Conservation (phyloP, 495 filamentous ascomycete genomes). For the Neurospora sp. region DNA sequence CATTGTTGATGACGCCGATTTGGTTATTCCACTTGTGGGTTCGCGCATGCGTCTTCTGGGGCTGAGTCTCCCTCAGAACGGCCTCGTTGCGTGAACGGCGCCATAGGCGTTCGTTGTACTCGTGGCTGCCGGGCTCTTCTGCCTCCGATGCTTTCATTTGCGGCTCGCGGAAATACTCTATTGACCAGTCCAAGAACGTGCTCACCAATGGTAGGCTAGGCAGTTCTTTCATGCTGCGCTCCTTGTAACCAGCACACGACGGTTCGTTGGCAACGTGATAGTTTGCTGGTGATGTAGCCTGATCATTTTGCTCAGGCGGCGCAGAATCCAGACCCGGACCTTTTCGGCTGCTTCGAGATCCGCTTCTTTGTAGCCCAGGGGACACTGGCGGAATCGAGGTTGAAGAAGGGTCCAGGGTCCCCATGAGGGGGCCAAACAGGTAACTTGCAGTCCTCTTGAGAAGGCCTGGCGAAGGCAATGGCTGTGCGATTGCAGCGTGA, state of each 20-base stretch:
- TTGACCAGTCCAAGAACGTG: slow-evolving; percentile 87
- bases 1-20: slow-evolving; percentile 71
- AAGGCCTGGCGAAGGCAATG: slow-evolving; percentile 35
- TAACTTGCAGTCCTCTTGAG: slow-evolving; percentile 46
- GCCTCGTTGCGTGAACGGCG: slow-evolving; percentile 83
- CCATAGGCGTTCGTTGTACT: slow-evolving; percentile 95
- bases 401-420: slow-evolving; percentile 26
- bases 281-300: slow-evolving; percentile 51
- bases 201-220: slow-evolving; percentile 67
- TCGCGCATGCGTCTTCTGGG: slow-evolving; percentile 77
- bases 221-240: slow-evolving; percentile 42
- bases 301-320: slow-evolving; percentile 73
- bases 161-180: slow-evolving; percentile 96
- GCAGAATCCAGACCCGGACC: slow-evolving; percentile 52
- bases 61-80: slow-evolving; percentile 84
- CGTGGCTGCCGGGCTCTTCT: slow-evolving; percentile 92
- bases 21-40: slow-evolving; percentile 75
- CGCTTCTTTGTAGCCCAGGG: slow-evolving; percentile 32
- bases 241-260: slow-evolving; percentile 59
- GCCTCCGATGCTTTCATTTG: slow-evolving; percentile 96
- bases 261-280: slow-evolving; percentile 73
- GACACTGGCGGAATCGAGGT: slow-evolving; percentile 22
- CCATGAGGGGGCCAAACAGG: slow-evolving; percentile 48
- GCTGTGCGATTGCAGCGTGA: slow-evolving; percentile 27
- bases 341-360: slow-evolving; percentile 31